These are phyloP conservation scores for Termitomyces sp. DNA, from an alignment of 768 basidiomycete genomes.

Conservation along the genomic window DNA sequence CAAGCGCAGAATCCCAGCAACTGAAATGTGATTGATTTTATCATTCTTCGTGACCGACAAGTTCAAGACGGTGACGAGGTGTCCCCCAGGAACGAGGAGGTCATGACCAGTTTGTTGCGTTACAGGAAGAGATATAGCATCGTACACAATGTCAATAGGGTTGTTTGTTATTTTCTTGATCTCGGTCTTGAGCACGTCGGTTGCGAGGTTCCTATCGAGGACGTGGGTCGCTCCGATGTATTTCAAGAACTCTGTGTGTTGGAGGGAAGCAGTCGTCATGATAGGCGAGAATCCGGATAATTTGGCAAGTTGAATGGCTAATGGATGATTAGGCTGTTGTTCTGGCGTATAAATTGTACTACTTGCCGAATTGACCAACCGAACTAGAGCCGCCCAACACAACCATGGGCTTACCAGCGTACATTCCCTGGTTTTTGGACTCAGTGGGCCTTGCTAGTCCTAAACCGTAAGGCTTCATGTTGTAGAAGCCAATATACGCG, in stretches of 20 bases:
- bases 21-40: conserved; percentile 12
- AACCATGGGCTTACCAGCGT: conserved; percentile 25
- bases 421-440: conserved; percentile 19
- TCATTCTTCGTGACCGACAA: conserved; percentile 30
- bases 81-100: conserved; percentile 28
- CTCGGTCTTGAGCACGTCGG: conserved; percentile 14
- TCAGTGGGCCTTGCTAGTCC: conserved; percentile 22
- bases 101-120: conserved; percentile 22
- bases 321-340: background rate
- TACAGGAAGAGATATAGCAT: conserved; percentile 18
- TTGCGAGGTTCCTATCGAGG: conserved; percentile 22
- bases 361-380: conserved; percentile 23
- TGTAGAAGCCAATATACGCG: conserved; percentile 32
- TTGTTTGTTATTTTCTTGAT: conserved; percentile 19
- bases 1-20: conserved; percentile 17
- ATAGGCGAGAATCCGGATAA: conserved; percentile 36
- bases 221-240: conserved; percentile 33
- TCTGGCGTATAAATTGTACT: too few relatives aligned
- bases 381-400: conserved; percentile 24
- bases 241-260: conserved; percentile 26
- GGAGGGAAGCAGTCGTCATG: conserved; percentile 33
- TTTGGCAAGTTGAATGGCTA: conserved; percentile 35
- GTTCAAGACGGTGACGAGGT: conserved; percentile 27
- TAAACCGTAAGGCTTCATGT: conserved; percentile 16
- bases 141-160: conserved; percentile 20